phyloP scores from a whole-genome alignment of 2,329 filamentous ascomycete species.

The Leptographium lundbergii region DNA sequence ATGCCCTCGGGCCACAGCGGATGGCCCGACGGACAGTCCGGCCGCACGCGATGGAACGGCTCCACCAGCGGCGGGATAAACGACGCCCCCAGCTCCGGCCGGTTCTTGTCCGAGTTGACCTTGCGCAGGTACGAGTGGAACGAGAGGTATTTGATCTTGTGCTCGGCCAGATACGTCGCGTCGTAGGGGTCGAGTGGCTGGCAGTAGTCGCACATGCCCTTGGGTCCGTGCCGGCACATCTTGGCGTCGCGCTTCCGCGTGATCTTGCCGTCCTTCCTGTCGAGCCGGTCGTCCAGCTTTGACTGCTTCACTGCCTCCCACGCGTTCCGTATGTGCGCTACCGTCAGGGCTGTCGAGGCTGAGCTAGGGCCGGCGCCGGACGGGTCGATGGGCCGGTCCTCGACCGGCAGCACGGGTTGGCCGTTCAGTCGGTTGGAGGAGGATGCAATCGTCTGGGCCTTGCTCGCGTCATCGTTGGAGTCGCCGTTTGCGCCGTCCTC shows the following conservation, averaged over 20 bases:
- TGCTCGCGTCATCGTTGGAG: conserved; percentile 19
- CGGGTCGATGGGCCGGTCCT: conserved; percentile 53
- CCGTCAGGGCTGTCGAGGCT: conserved; percentile 29
- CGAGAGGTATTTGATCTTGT: conserved; percentile 97
- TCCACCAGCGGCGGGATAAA: conserved; percentile 93
- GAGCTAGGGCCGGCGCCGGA: conserved; percentile 40
- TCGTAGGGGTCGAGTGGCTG: conserved; percentile 94
- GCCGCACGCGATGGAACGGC: conserved; percentile 80
- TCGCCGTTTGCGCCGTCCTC: conserved; percentile 28
- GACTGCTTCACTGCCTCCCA: conserved; percentile 92
- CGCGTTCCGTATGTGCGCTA: conserved; percentile 64
- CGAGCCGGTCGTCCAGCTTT: conserved; percentile 70
- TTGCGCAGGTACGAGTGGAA: conserved; percentile 93
- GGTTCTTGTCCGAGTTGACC: conserved; percentile 92
- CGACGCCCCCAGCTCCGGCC: conserved; percentile 82
- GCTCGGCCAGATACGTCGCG: conserved; percentile 75
- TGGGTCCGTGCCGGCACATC: conserved; percentile 92
- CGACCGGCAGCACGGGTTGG: conserved; percentile 55
- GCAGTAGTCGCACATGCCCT: conserved; percentile 99
- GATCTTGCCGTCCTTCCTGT: conserved; percentile 85
- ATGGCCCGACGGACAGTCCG: conserved; percentile 85
- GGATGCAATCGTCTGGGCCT: conserved; percentile 12
- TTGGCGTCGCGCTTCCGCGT: conserved; percentile 57
- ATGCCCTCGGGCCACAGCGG: conserved; percentile 91
- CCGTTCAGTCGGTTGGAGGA: conserved; percentile 65